A percentile compares a stretch with the other conserved stretches of the same genome.
Evolutionary conservation across 202 grass and related monocot genomes (phyloP).

Genomic region (Zoysia matrella): DNA sequence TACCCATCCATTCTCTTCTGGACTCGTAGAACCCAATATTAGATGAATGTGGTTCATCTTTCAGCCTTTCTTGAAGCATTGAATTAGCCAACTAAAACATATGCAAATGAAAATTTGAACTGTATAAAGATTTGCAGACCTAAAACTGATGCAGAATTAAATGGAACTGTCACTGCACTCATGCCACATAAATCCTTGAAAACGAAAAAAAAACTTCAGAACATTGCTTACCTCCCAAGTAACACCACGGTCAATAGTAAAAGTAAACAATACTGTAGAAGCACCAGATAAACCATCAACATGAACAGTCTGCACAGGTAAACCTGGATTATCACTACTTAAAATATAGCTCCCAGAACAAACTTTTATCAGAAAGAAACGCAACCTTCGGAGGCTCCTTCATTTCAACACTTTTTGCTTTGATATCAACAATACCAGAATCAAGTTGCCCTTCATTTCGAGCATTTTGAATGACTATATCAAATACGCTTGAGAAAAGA

Average conservation of each 20-base stretch:
- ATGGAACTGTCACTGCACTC: neutral
- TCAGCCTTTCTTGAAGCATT: slow-evolving; percentile 72
- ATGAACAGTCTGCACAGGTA: slow-evolving; percentile 77
- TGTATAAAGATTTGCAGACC: slow-evolving; percentile 25
- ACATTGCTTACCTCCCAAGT: slow-evolving; percentile 77
- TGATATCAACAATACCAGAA: slow-evolving; percentile 97
- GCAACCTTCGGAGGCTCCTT: slow-evolving; percentile 79
- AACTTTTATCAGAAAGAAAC: slow-evolving; percentile 21
- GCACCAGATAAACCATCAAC: slow-evolving; percentile 87
- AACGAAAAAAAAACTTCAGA: slow-evolving; percentile 2
- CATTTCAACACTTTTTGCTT: slow-evolving; percentile 80
- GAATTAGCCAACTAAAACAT: slow-evolving; percentile 65
- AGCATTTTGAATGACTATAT: slow-evolving; percentile 78
- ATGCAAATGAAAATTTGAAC: slow-evolving; percentile 24
- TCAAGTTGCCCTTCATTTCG: slow-evolving; percentile 91
- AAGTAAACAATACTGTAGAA: slow-evolving; percentile 86
- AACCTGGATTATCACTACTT: slow-evolving; percentile 27
- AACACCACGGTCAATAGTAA: slow-evolving; percentile 82
- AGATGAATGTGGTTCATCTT: slow-evolving; percentile 57
- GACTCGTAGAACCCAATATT: slow-evolving; percentile 95
- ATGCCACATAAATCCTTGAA: neutral
- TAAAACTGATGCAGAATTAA: slow-evolving; percentile 28
- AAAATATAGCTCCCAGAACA: slow-evolving; percentile 1
- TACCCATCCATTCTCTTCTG: slow-evolving; percentile 93
- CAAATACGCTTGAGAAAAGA: slow-evolving; percentile 82